These are phyloP conservation scores for Rhodomyrtus psidioides DNA, from an alignment of 441 rosid genomes.

Conservation along the genomic window DNA sequence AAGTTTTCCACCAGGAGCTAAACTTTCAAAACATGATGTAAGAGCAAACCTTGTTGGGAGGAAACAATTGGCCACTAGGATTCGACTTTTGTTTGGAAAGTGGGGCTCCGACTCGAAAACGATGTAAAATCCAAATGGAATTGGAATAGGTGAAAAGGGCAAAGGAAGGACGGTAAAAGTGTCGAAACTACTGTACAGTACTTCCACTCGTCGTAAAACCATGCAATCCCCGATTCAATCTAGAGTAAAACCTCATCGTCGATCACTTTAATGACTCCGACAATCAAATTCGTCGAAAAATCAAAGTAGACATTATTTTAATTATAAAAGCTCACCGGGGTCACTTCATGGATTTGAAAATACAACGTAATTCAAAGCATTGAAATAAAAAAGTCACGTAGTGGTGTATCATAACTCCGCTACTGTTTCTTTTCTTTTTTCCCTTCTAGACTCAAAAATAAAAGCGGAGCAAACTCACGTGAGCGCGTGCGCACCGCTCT, in stretches of 20 bases:
- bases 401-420: fast-evolving
- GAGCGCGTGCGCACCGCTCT: fast-evolving
- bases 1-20: neutral
- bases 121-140: neutral
- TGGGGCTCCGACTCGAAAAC: neutral
- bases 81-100: neutral
- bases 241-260: neutral
- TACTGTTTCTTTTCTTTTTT: neutral
- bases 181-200: too few species aligned
- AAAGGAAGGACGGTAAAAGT: too few species aligned
- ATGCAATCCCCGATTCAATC: too few species aligned
- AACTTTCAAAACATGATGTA: neutral
- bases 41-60: neutral
- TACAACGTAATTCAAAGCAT: fast-evolving
- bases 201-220: neutral
- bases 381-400: neutral
- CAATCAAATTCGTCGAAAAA: too few species aligned
- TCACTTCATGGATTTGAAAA: neutral
- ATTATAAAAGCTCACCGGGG: neutral
- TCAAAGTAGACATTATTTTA: neutral
- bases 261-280: neutral
- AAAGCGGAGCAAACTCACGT: neutral
- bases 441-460: neutral
- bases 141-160: neutral
- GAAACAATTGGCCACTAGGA: neutral